Conservation (phyloP, 257 asterid species). For the Gardenia jasminoides region DNA sequence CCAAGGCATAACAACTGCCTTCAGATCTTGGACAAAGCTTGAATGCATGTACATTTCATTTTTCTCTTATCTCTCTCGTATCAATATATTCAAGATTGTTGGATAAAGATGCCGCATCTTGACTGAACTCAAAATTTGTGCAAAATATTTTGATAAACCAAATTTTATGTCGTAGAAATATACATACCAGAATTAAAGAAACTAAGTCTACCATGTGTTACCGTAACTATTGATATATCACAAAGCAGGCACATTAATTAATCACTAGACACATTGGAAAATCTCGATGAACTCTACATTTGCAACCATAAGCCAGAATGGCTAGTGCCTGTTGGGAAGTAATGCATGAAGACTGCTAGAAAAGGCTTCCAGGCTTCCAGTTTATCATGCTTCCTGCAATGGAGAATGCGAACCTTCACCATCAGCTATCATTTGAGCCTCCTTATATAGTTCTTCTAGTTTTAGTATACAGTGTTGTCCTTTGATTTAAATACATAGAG, state of each 20-base stretch:
- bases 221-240: too few species aligned
- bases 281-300: neutral
- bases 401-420: neutral
- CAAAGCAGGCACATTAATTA: too few species aligned
- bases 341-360: neutral
- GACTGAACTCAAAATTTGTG: neutral
- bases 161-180: too few species aligned
- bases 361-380: neutral
- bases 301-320: neutral
- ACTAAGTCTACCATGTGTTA: neutral
- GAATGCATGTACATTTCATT: neutral
- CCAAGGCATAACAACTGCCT: neutral
- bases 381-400: neutral
- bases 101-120: neutral
- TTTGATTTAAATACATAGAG: neutral
- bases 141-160: neutral
- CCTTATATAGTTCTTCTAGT: neutral
- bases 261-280: neutral
- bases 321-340: too few species aligned
- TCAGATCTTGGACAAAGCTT: neutral
- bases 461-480: neutral
- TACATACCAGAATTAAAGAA: neutral
- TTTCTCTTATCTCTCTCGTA: neutral
- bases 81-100: neutral
- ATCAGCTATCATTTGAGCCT: neutral